A percentile compares a stretch with the other conserved stretches of the same genome.
Conservation (phyloP, 148 eudicot species). For the Tetragonia tetragonoides region DNA sequence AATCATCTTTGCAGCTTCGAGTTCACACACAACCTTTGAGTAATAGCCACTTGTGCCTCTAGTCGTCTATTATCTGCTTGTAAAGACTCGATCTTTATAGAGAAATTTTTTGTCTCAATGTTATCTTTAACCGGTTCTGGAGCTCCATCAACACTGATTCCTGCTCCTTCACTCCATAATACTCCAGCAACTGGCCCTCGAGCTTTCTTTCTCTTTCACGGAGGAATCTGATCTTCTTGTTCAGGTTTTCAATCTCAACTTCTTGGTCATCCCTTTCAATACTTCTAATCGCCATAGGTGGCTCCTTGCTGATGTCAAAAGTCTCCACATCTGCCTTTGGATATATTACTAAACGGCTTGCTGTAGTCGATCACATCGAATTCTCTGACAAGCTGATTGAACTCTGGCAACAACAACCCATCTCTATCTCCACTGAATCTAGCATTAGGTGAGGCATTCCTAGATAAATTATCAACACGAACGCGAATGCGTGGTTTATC, state of each 20-base stretch:
- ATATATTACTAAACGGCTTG: slow-evolving; percentile 13
- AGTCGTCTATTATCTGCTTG: slow-evolving; percentile 63
- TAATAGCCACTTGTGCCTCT: slow-evolving; percentile 58
- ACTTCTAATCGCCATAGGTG: slow-evolving; percentile 23
- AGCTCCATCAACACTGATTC: slow-evolving; percentile 69
- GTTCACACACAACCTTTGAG: slow-evolving; percentile 56
- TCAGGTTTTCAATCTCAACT: slow-evolving; percentile 53
- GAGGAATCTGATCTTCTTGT: slow-evolving; percentile 48
- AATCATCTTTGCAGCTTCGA: slow-evolving; percentile 69
- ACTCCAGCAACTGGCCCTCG: slow-evolving; percentile 76
- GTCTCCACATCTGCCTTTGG: slow-evolving; percentile 30
- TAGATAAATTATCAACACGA: slow-evolving; percentile 22
- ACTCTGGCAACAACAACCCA: slow-evolving; percentile 58
- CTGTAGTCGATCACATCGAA: slow-evolving; percentile 32
- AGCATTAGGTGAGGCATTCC: slow-evolving; percentile 35
- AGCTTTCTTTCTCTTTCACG: slow-evolving; percentile 62
- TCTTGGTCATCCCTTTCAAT: slow-evolving; percentile 42
- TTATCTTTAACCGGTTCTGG: slow-evolving; percentile 59
- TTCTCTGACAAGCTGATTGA: slow-evolving; percentile 50
- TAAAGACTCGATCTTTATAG: slow-evolving; percentile 63
- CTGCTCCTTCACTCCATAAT: slow-evolving; percentile 86
- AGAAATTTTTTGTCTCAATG: slow-evolving; percentile 64
- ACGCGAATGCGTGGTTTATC: slow-evolving; percentile 39
- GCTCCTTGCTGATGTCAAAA: slow-evolving; percentile 11
- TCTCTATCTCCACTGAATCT: slow-evolving; percentile 44